These are phyloP conservation scores for Colletotrichum liaoningense DNA, from an alignment of 2,329 filamentous ascomycete species.

Conservation along the genomic window DNA sequence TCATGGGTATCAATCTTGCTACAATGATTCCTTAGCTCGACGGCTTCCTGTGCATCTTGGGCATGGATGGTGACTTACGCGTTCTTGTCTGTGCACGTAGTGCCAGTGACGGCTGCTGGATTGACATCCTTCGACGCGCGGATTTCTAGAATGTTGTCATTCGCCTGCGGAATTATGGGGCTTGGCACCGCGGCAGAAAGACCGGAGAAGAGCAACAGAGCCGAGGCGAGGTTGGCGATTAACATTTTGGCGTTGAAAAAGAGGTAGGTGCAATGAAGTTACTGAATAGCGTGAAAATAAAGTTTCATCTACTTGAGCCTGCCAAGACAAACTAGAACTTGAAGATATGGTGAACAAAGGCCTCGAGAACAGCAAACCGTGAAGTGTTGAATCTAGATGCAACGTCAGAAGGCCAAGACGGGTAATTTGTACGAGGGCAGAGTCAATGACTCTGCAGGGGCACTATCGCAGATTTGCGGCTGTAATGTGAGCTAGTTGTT, in stretches of 20 bases:
- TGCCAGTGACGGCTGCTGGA: conserved; percentile 19
- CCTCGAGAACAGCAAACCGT: neutral
- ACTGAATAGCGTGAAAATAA: neutral
- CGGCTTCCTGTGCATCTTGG: neutral
- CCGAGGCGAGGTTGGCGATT: neutral
- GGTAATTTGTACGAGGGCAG: neutral
- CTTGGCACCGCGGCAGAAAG: neutral
- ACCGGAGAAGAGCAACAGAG: neutral
- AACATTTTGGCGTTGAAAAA: conserved; percentile 4
- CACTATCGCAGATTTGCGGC: neutral
- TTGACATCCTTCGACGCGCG: conserved; percentile 18
- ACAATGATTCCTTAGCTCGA: neutral
- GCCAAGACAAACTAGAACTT: neutral
- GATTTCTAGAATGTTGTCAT: neutral
- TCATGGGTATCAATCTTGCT: conserved; percentile 59
- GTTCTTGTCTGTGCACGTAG: conserved; percentile 10
- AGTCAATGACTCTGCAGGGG: neutral
- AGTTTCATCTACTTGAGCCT: neutral
- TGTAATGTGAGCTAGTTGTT: neutral
- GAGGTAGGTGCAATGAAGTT: neutral
- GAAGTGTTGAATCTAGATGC: neutral
- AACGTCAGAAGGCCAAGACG: neutral
- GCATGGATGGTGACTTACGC: neutral
- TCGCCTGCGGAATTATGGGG: neutral
- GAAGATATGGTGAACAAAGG: neutral